Base-by-base conservation (phyloP, 2,329 filamentous ascomycete genomes). In the Kalmusia sp. region DNA sequence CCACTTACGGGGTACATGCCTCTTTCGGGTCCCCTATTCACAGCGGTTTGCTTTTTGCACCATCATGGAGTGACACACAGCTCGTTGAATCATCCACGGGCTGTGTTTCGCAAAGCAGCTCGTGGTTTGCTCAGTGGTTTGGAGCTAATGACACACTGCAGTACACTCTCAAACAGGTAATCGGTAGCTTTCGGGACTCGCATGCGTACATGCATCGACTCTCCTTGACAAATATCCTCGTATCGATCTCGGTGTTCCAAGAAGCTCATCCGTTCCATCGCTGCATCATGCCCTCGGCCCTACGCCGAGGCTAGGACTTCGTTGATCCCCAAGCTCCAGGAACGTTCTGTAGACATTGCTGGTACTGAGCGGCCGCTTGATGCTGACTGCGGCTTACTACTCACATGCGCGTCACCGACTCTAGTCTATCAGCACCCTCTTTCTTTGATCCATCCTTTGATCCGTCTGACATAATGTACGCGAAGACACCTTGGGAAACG, bases 381-480 rank as follows among this genome's bases (percentile, higher is more conserved):
- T 58, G 64, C 62, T 69, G 59, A 67, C 64, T 55, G 62, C 58
- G 39, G 61, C 62, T 69, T 64, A 68, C 54, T 28, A 35, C 59
- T 55, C 56, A 62, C 61, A 58, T 69, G 64, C 60, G 30, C 12
- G 27, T 39, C 27, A 12, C 11, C 3, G 9, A 59, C 34, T 22
- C 33, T 54, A 34, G 28, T 22, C 33, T 54, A 34, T 49, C 43
- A 52, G 50, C 35, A 49, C 43, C 27, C 17, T 41, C n/a, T 28
- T 30, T 24, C 11, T 38, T 12, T n/a, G n/a, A n/a, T 25, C 34
- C n/a, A 25, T 6, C 35, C 24, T 34, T 27, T 31, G 28, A 8
- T 35, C 44, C 50, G 50, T 43, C 50, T 52, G 50, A 52, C 50
- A 21, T 45, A 46, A 45, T 43, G 6, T 27, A 30, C 24, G 25